Evolutionary conservation across 768 basidiomycete genomes (phyloP).

Genomic region (Lyophyllum semitale): DNA sequence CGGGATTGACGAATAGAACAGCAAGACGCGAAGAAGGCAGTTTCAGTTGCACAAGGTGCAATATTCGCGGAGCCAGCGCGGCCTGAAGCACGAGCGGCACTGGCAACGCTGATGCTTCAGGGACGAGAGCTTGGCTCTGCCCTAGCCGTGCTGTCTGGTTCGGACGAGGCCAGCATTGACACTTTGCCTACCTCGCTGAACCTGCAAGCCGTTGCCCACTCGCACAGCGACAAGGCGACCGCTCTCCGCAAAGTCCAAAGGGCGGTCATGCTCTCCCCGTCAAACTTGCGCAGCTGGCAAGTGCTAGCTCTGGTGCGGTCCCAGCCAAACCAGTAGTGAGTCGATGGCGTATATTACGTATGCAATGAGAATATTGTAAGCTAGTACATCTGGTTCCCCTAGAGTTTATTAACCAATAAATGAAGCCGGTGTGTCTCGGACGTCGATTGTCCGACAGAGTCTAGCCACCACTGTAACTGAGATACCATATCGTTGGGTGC

Average conservation of each 20-base stretch:
- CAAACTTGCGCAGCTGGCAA: conserved; percentile 54
- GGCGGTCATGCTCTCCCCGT: conserved; percentile 64
- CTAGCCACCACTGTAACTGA: conserved; percentile 67
- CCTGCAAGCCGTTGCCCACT: conserved; percentile 51
- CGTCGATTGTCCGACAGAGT: conserved; percentile 38
- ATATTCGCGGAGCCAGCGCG: conserved; percentile 58
- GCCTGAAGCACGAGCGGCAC: conserved; percentile 46
- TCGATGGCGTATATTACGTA: conserved; percentile 12
- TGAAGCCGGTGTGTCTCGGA: conserved; percentile 50
- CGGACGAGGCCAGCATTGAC: conserved; percentile 25
- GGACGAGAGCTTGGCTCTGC: conserved; percentile 41
- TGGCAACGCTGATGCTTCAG: conserved; percentile 60
- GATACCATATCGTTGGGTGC: conserved; percentile 46
- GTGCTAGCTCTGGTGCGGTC: conserved; percentile 56
- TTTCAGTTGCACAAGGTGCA: conserved; percentile 56
- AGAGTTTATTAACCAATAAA: conserved; percentile 39
- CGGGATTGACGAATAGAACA: conserved; percentile 23
- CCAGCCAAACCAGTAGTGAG: conserved; percentile 11
- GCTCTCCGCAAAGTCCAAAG: conserved; percentile 57
- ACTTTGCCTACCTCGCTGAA: conserved; percentile 43
- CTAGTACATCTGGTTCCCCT: conserved; percentile 12
- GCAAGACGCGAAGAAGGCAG: conserved; percentile 51
- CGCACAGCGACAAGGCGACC: conserved; percentile 12
- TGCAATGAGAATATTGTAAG: conserved; percentile 14
- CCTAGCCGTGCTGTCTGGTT: conserved; percentile 45